These are phyloP conservation scores for Botrytis paeoniae DNA, from an alignment of 2,329 filamentous ascomycete genomes.

Conservation along the genomic window DNA sequence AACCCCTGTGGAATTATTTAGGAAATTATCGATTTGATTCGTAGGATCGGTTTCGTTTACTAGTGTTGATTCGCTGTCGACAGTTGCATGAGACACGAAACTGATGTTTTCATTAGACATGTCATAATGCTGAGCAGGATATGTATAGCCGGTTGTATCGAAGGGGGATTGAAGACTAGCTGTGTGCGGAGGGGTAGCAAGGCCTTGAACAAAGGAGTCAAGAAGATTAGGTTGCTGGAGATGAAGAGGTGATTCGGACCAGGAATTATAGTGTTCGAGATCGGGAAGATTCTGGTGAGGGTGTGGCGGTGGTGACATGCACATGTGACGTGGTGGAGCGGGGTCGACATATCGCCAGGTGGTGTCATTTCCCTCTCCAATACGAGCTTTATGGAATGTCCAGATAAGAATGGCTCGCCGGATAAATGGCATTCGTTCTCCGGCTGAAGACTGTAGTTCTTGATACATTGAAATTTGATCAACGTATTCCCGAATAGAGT, in stretches of 20 bases:
- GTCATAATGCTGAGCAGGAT: slow-evolving; percentile 23
- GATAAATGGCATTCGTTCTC: slow-evolving; percentile 48
- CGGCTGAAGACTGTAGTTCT: slow-evolving; percentile 58
- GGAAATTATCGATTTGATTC: slow-evolving; percentile 1
- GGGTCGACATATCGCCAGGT: slow-evolving; percentile 56
- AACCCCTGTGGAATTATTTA: neutral
- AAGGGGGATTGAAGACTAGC: slow-evolving; percentile 45
- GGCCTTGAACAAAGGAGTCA: slow-evolving; percentile 51
- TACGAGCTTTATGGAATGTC: slow-evolving; percentile 55
- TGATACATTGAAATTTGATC: slow-evolving; percentile 65
- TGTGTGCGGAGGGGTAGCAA: slow-evolving; percentile 56
- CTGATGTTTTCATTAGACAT: slow-evolving; percentile 36
- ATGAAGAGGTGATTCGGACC: slow-evolving; percentile 40
- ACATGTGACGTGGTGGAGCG: slow-evolving; percentile 26
- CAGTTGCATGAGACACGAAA: slow-evolving; percentile 40
- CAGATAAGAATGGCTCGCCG: slow-evolving; percentile 61
- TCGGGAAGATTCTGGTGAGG: slow-evolving; percentile 47
- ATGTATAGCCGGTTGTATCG: slow-evolving; percentile 22
- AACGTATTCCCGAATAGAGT: slow-evolving; percentile 53
- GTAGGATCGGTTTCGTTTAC: slow-evolving; percentile 3
- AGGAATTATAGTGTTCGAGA: slow-evolving; percentile 53
- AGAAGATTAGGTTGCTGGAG: slow-evolving; percentile 41
- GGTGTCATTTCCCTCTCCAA: slow-evolving; percentile 52
- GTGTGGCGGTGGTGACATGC: slow-evolving; percentile 36
- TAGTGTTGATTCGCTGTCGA: slow-evolving; percentile 29